A percentile compares a stretch with the other conserved stretches of the same genome.
These are phyloP conservation scores for Ophiostoma perfectum DNA, from an alignment of 2,329 filamentous ascomycete species.

Conservation along the genomic window DNA sequence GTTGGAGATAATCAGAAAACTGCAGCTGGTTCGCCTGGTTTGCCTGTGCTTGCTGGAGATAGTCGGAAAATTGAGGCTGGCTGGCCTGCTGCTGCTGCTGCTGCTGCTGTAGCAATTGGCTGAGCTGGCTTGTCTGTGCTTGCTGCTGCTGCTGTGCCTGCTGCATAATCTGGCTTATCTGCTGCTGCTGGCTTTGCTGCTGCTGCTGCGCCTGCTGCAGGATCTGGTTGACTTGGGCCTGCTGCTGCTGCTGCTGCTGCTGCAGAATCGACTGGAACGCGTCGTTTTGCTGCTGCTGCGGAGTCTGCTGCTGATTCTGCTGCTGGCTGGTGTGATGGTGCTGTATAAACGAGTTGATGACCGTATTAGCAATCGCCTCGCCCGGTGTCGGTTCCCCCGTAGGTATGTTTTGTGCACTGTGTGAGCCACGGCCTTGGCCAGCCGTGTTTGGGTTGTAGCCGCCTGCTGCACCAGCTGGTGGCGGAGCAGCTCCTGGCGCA, in stretches of 20 bases:
- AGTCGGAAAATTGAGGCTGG: neutral
- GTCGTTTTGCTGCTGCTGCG: constrained; percentile 17
- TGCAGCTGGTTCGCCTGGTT: neutral
- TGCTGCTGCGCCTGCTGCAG: constrained; percentile 18
- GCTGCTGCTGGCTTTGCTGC: neutral
- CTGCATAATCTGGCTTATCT: neutral
- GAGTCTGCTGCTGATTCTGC: constrained; percentile 20
- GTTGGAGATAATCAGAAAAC: neutral
- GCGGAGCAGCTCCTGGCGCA: too few species aligned
- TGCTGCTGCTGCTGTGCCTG: neutral
- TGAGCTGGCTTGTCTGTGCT: neutral
- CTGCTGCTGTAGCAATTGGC: neutral
- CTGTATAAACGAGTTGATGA: constrained; percentile 2
- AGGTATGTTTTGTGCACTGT: neutral
- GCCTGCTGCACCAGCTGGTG: neutral
- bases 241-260: constrained; percentile 14
- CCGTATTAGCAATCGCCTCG: constrained; percentile 15
- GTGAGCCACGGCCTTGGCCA: neutral
- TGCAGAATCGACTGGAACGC: constrained; percentile 1
- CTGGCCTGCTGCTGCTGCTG: neutral
- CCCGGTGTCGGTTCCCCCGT: constrained; percentile 10
- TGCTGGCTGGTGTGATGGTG: constrained; percentile 8
- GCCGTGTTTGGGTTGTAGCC: neutral
- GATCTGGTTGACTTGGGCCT: constrained; percentile 8
- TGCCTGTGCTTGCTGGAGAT: neutral